These are phyloP conservation scores for Rhodamnia argentea DNA, from an alignment of 345 rosid genomes.

Conservation along the genomic window DNA sequence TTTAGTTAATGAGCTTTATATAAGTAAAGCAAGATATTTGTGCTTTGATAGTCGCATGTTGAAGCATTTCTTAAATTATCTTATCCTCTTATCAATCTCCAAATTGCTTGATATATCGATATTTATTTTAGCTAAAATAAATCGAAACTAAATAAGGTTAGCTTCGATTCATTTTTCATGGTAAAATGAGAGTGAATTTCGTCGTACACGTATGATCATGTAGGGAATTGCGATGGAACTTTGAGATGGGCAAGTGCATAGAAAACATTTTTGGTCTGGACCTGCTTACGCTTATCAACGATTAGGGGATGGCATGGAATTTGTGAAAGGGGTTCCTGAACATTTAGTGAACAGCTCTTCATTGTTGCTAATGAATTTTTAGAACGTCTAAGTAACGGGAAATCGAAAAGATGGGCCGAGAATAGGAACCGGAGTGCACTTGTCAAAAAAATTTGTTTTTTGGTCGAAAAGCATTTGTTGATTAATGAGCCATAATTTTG, in stretches of 20 bases:
- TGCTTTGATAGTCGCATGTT: background rate
- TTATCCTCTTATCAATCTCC: background rate
- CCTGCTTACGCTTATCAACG: background rate
- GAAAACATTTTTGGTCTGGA: background rate
- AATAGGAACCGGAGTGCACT: background rate
- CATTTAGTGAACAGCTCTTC: background rate
- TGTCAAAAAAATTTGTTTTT: background rate
- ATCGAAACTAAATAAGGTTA: background rate
- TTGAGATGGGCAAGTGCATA: background rate
- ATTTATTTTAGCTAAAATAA: too few relatives aligned
- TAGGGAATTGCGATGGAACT: background rate
- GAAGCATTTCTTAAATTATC: background rate
- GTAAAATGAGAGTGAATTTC: background rate
- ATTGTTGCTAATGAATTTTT: background rate
- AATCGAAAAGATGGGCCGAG: background rate
- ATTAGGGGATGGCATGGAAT: background rate
- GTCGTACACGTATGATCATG: too few relatives aligned
- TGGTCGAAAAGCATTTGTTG: too few relatives aligned
- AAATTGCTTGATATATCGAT: background rate
- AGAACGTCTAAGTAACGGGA: background rate
- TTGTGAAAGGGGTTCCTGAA: background rate
- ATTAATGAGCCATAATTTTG: background rate
- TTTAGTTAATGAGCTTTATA: background rate
- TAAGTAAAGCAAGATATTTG: background rate
- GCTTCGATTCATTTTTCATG: background rate